Conservation (phyloP, 208 protist genomes). For the Trypanosoma theileri region DNA sequence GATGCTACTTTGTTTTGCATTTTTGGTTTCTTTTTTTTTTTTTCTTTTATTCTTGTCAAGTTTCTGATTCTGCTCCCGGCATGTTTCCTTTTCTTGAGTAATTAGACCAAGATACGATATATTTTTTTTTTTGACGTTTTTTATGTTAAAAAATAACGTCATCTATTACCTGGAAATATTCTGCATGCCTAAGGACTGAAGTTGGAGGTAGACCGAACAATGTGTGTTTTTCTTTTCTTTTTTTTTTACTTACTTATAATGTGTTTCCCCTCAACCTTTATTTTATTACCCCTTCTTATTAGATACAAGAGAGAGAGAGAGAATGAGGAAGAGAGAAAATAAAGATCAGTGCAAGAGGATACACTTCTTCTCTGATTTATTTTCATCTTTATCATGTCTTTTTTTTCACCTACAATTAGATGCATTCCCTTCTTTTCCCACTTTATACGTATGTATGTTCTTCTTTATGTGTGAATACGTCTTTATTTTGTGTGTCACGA, state of each 20-base stretch:
- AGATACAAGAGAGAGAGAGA: neutral
- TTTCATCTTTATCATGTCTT: neutral
- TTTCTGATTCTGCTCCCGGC: neutral
- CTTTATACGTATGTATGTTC: neutral
- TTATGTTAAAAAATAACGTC: too few species aligned
- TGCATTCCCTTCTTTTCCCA: slow-evolving; percentile 2
- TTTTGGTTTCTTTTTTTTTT: slow-evolving; percentile 26
- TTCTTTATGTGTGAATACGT: too few species aligned
- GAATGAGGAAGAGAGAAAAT: too few species aligned
- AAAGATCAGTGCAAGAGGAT: neutral
- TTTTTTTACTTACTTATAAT: neutral
- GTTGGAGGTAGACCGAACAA: neutral
- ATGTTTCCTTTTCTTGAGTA: neutral
- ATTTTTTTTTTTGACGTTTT: too few species aligned
- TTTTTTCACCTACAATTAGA: slow-evolving; percentile 9
- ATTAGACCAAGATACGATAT: too few species aligned
- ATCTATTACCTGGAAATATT: too few species aligned
- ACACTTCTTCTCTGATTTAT: neutral
- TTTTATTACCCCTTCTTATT: slow-evolving; percentile 7
- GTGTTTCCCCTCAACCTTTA: neutral
- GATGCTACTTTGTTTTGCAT: slow-evolving; percentile 9
- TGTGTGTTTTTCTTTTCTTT: neutral
- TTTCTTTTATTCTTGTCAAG: slow-evolving; percentile 13
- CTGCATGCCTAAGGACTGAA: neutral
- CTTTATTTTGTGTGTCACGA: too few species aligned